Evolutionary conservation across 306 rosid genomes (phyloP).

Genomic region (Alnus rubra): DNA sequence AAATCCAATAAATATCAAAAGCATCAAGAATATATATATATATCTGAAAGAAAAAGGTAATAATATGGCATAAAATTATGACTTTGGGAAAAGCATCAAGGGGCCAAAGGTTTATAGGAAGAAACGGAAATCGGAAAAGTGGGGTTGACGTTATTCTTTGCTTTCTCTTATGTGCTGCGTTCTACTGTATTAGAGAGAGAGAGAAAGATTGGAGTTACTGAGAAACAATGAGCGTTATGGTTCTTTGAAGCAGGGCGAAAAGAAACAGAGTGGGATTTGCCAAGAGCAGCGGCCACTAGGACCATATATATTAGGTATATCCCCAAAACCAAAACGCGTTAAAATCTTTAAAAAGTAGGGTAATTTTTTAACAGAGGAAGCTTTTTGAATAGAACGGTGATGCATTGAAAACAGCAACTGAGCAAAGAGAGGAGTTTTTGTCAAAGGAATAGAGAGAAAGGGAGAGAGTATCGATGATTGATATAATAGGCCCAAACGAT

Average conservation of each 20-base stretch:
- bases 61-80: neutral
- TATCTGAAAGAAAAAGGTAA: neutral
- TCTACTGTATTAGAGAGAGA: neutral
- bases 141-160: neutral
- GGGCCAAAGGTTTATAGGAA: neutral
- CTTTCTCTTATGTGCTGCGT: neutral
- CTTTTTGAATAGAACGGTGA: too few species aligned
- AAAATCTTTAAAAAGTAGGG: neutral
- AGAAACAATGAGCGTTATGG: neutral
- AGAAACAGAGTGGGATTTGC: neutral
- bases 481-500: neutral
- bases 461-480: neutral
- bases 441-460: too few species aligned
- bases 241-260: neutral
- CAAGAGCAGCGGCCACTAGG: too few species aligned
- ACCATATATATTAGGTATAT: too few species aligned
- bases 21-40: neutral
- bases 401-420: too few species aligned
- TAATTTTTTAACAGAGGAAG: too few species aligned
- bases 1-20: neutral
- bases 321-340: neutral
- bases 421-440: too few species aligned
- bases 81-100: constrained; percentile 6
- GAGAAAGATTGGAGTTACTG: neutral
- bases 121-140: neutral